These are phyloP conservation scores for Conticribra weissflogii DNA, from an alignment of 108 stramenopile species.

Conservation along the genomic window DNA sequence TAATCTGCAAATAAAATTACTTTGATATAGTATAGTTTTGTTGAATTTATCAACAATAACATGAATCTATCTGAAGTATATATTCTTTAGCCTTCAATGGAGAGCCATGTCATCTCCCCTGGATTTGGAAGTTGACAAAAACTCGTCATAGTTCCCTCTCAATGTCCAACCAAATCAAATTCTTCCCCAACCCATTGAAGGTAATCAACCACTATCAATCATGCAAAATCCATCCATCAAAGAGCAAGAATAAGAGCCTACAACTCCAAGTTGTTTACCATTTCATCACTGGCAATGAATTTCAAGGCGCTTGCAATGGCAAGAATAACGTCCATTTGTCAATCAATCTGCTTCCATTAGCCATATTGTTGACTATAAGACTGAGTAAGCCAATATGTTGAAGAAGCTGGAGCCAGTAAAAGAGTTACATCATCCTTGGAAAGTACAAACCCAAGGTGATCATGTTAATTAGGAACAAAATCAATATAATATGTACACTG, in stretches of 20 bases:
- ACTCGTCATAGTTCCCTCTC: not conserved
- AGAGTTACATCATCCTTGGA: slow-evolving; percentile 8
- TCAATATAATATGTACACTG: not conserved
- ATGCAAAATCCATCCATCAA: not conserved
- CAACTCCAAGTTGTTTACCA: not conserved
- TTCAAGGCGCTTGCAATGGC: slow-evolving; percentile 14
- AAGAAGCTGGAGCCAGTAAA: slow-evolving; percentile 10
- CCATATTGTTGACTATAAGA: not conserved
- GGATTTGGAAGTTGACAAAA: not conserved
- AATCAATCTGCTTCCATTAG: not conserved
- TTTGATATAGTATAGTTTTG: not conserved
- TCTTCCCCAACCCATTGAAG: slow-evolving; percentile 4
- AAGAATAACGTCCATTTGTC: slow-evolving; percentile 4
- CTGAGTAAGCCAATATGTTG: not conserved
- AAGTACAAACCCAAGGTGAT: not conserved
- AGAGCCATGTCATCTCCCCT: not conserved
- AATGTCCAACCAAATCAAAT: not conserved
- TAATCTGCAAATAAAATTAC: not conserved
- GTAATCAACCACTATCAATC: not conserved
- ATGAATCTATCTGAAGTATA: not conserved
- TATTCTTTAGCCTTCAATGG: not conserved
- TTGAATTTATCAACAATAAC: not conserved
- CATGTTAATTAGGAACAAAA: not conserved
- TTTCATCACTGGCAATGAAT: slow-evolving; percentile 4
- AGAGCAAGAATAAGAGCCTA: not conserved